Evolutionary conservation across 495 filamentous ascomycete species (phyloP), one percentile per base, ranked within the genome.

Genomic region (Neurospora sp.): DNA sequence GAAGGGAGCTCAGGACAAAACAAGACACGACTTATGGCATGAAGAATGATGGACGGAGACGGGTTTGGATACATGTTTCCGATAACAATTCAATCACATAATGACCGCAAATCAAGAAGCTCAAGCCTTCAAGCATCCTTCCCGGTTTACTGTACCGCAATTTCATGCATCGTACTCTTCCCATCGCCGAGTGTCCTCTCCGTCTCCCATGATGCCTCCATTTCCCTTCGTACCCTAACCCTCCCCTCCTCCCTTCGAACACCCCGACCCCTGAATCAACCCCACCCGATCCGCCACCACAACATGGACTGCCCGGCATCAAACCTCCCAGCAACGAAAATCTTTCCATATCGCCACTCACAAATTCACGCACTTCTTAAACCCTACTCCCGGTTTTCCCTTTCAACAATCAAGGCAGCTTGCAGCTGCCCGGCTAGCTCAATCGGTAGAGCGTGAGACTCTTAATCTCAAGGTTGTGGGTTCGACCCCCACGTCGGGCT

Each of bases 371-470:
- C 45, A 28, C 11, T 2, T 24, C 5, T 24, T 28, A 28, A 1
- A 1, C 21, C 11, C 1, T 28, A 3, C 2, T 15, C 5, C 21
- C 4, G 3, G 1, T 3, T 3, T 0, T 0, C 5, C 21, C 21
- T 1, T 28, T 31, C 48, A 59, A 59, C 10, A 31, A 7, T 13
- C 45, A 59, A 59, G 24, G 48, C 48, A 31, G 45, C 21, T 54
- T 24, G 45, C 45, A 59, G 24, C 48, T 31, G 70, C 70, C 70
- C 70, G 77, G 87, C 86, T 90, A 90, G 88, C 88, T 90, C 88
- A 90, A 89, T 90, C 87, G 87, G 88, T 88, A 89, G 88, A 90
- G 88, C 88, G 88, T 89, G 85, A 89, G 88, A 90, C 88, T 90
- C 88, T 90, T 90, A 90, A 89, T 89, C 88, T 88, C 85, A 90